Base-by-base conservation (phyloP, 192 early-diverging fungal species). In the Gaertneriomyces sp. region DNA sequence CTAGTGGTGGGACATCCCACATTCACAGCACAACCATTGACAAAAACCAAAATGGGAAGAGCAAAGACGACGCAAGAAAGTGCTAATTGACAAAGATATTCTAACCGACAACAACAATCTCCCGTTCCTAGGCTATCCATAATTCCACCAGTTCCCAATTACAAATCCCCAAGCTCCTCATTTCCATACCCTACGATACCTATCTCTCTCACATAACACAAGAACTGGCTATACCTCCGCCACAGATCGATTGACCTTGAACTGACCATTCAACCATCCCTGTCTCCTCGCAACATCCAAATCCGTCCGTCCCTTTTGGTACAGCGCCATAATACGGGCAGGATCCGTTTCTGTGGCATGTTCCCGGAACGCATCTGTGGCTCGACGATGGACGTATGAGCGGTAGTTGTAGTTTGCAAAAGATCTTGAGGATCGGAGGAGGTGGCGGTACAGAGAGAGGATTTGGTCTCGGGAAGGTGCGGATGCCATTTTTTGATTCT, bases 331-430 rank as follows among this genome's bases (percentile, higher is more conserved):
- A 58, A 90, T 83, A 42, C 69, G 80, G 5, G 50, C 73, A 4
- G 87, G 79, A 62, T 89, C 80, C 38, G 84, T 76, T 61, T 77
- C 78, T 20, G 57, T 69, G 62, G 74, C 74, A 60, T 84, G 63
- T n/a, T 75, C 74, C 49, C 82, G 83, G 83, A 94, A 96, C 33
- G 85, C 84, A 78, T 96, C 92, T 56, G 80, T 77, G 17, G 89
- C 79, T 41, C 91, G 83, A 45, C 92, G 89, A 61, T 87, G 74
- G 58, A 91, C 88, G 74, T 94, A 96, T 69, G 89, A 81, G 55
- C 89, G 84, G 76, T 92, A 96, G 84, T 93, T 94, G 87, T 96
- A 93, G 67, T 83, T 80, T 39, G 85, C 73, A 63, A 92, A 96
- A 12, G 78, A 81, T 61, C 85, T 82, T 5, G 89, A 82, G 46